Percentiles rank a stretch among this genome's conserved stretches.
Evolutionary conservation across 2,329 filamentous ascomycete genomes (phyloP).

Genomic region (Cladosporium sphaerospermum): DNA sequence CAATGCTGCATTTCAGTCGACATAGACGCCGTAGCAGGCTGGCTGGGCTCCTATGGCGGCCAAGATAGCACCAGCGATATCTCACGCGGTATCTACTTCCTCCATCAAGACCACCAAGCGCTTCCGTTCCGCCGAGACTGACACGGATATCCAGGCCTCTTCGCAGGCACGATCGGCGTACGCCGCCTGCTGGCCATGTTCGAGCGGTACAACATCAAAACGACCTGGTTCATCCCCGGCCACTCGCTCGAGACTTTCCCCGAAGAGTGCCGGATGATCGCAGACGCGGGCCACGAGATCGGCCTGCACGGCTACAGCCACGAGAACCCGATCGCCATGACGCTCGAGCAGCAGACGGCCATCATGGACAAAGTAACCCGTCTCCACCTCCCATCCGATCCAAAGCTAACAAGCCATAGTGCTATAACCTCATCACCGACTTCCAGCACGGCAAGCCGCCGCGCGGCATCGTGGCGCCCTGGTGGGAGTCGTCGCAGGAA

Average conservation of each 20-base stretch:
- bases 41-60: constrained; percentile 69
- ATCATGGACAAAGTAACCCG: constrained; percentile 56
- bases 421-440: constrained; percentile 62
- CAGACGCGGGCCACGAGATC: constrained; percentile 60
- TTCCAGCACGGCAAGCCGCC: constrained; percentile 66
- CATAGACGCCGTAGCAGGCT: constrained; percentile 69
- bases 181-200: constrained; percentile 64
- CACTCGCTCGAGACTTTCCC: constrained; percentile 62
- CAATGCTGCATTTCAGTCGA: constrained; percentile 48
- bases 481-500: constrained; percentile 67
- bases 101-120: background rate
- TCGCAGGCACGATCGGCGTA: constrained; percentile 61
- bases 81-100: constrained; percentile 40
- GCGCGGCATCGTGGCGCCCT: constrained; percentile 65
- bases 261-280: constrained; percentile 56
- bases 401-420: constrained; percentile 28
- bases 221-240: constrained; percentile 60
- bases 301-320: constrained; percentile 68
- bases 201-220: constrained; percentile 65
- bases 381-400: background rate
- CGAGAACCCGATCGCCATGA: constrained; percentile 68
- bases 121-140: background rate
- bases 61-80: constrained; percentile 68
- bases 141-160: constrained; percentile 37
- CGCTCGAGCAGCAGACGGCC: constrained; percentile 65